These are phyloP conservation scores for Nothomitra cinnamomea DNA, from an alignment of 2,329 filamentous ascomycete genomes.

Conservation along the genomic window DNA sequence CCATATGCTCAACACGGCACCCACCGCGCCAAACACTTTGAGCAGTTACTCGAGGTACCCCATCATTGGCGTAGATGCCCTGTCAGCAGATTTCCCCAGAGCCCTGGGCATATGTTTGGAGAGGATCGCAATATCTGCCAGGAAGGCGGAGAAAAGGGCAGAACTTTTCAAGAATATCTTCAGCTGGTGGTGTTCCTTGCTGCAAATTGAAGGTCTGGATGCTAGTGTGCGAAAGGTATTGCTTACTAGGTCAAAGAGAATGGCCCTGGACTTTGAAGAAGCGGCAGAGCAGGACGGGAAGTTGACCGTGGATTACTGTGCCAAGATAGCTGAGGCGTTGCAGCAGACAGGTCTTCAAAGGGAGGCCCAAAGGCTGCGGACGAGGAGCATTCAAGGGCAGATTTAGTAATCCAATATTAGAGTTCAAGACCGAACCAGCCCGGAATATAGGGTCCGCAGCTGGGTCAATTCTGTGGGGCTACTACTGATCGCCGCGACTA, in stretches of 20 bases:
- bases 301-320: background rate
- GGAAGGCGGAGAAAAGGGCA: conserved; percentile 28
- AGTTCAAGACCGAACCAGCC: too few relatives aligned
- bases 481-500: conserved; percentile 6
- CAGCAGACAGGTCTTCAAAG: background rate
- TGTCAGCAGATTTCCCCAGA: conserved; percentile 54
- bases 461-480: too few relatives aligned
- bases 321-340: background rate
- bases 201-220: conserved; percentile 35
- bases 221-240: conserved; percentile 34
- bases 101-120: conserved; percentile 50
- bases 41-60: conserved; percentile 57
- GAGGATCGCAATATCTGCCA: conserved; percentile 37
- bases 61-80: conserved; percentile 44
- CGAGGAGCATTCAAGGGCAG: background rate
- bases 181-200: conserved; percentile 37
- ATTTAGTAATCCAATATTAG: background rate
- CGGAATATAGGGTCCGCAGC: too few relatives aligned
- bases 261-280: background rate
- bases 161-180: conserved; percentile 32
- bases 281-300: background rate
- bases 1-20: conserved; percentile 40
- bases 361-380: background rate
- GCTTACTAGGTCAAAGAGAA: background rate
- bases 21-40: conserved; percentile 44